A percentile compares a stretch with the other conserved stretches of the same genome.
Evolutionary conservation across 495 filamentous ascomycete genomes (phyloP).

Genomic region (Hyphodiscus hymeniophilus): DNA sequence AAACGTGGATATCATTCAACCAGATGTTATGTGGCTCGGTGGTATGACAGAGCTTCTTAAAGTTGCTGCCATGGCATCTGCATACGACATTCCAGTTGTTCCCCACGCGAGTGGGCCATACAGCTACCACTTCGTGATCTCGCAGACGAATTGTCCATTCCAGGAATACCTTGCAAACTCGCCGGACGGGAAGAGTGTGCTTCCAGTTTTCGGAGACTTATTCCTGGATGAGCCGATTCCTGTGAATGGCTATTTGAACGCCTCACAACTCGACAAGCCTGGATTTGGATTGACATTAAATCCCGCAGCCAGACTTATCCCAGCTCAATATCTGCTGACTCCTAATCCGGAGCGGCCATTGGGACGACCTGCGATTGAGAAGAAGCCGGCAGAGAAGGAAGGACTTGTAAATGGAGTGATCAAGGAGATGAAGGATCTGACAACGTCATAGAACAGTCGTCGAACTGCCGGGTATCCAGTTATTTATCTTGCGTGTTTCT

Average conservation of each 20-base stretch:
- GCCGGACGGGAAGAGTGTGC: slow-evolving; percentile 76
- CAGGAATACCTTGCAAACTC: slow-evolving; percentile 93
- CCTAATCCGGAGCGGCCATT: slow-evolving; percentile 60
- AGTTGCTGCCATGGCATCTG: slow-evolving; percentile 77
- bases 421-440: slow-evolving; percentile 2
- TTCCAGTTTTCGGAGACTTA: slow-evolving; percentile 85
- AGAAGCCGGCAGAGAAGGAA: slow-evolving; percentile 15
- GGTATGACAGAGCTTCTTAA: slow-evolving; percentile 88
- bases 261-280: slow-evolving; percentile 74
- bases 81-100: slow-evolving; percentile 91
- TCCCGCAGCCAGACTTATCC: slow-evolving; percentile 67
- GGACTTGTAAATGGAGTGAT: slow-evolving; percentile 11
- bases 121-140: slow-evolving; percentile 90
- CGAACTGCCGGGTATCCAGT: not conserved
- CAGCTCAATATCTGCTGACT: slow-evolving; percentile 59
- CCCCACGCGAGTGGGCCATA: slow-evolving; percentile 88
- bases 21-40: slow-evolving; percentile 94
- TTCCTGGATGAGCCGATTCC: slow-evolving; percentile 90
- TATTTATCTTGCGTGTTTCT: too few species aligned
- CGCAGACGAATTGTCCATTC: slow-evolving; percentile 84
- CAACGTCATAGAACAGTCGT: not conserved
- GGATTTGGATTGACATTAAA: slow-evolving; percentile 87
- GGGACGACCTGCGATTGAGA: slow-evolving; percentile 16
- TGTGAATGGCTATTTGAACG: slow-evolving; percentile 67
- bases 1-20: slow-evolving; percentile 87